Percentiles rank a stretch among this genome's conserved stretches.
Conservation (phyloP, 2,329 filamentous ascomycete species). For the Rhytidhysteron rufulum region DNA sequence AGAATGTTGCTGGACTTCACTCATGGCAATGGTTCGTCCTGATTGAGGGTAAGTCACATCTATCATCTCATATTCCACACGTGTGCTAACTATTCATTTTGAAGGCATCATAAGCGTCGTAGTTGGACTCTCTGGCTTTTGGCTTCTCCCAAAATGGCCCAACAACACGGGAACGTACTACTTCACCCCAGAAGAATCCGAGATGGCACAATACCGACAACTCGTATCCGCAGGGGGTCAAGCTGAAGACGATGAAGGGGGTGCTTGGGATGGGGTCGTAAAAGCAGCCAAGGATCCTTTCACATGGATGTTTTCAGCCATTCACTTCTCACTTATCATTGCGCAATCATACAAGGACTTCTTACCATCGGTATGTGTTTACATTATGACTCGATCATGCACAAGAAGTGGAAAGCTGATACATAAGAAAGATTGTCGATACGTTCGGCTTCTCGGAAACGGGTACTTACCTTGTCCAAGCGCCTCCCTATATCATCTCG, state of each 20-base stretch:
- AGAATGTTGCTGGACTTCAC: too few relatives aligned
- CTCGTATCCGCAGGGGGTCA: conserved; percentile 25
- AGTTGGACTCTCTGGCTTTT: conserved; percentile 30
- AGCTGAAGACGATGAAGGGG: conserved; percentile 38
- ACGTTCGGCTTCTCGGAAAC: too few relatives aligned
- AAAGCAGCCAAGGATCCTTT: conserved; percentile 37
- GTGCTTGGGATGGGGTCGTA: conserved; percentile 37
- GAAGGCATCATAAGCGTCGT: too few relatives aligned
- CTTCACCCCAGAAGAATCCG: conserved; percentile 14
- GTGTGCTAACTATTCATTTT: too few relatives aligned
- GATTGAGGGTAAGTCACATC: too few relatives aligned
- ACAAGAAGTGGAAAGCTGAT: too few relatives aligned
- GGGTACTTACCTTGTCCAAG: conserved; percentile 40
- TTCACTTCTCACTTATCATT: conserved; percentile 37
- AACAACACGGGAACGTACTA: conserved; percentile 9
- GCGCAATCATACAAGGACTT: conserved; percentile 32
- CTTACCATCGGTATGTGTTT: conserved; percentile 22
- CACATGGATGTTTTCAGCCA: conserved; percentile 39
- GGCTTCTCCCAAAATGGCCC: conserved; percentile 20
- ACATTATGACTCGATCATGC: conserved; percentile 7
- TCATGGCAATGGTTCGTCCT: too few relatives aligned
- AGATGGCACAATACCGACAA: conserved; percentile 25
- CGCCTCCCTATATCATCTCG: conserved; percentile 36
- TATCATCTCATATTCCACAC: too few relatives aligned
- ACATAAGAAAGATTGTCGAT: too few relatives aligned